Conservation (phyloP, 108 stramenopile species). For the Skeletonema marinoi region DNA sequence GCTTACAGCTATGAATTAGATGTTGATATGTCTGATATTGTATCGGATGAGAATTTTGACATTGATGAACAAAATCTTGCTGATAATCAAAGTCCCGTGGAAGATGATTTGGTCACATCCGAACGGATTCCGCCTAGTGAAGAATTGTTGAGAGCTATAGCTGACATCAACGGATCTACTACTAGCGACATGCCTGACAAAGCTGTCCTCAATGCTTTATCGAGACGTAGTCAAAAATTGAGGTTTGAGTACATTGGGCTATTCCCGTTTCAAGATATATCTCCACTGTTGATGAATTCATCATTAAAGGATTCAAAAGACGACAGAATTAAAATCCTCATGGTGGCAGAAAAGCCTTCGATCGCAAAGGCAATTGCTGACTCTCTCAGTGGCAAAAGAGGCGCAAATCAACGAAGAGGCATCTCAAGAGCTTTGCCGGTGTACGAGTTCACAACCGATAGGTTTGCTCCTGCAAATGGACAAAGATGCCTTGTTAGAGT, state of each 20-base stretch:
- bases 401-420: constrained; percentile 17
- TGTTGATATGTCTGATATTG: neutral
- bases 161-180: constrained; percentile 4
- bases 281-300: constrained; percentile 15
- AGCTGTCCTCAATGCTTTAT: constrained; percentile 1
- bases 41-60: neutral
- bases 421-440: constrained; percentile 41
- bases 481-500: constrained; percentile 35
- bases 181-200: constrained; percentile 12
- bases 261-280: constrained; percentile 21
- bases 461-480: constrained; percentile 12
- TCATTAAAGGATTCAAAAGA: neutral
- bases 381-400: constrained; percentile 20
- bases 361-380: constrained; percentile 42
- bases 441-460: constrained; percentile 26
- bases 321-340: constrained; percentile 16
- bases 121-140: constrained; percentile 9
- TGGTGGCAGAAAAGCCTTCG: constrained; percentile 51
- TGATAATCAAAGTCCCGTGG: neutral
- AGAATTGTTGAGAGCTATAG: constrained; percentile 8
- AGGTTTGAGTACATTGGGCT: constrained; percentile 34
- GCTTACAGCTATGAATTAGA: constrained; percentile 23
- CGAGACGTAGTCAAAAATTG: constrained; percentile 15
- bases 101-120: neutral
- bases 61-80: neutral